A percentile compares a stretch with the other conserved stretches of the same genome.
Evolutionary conservation across 768 basidiomycete genomes (phyloP).

Genomic region (Collybia nuda): DNA sequence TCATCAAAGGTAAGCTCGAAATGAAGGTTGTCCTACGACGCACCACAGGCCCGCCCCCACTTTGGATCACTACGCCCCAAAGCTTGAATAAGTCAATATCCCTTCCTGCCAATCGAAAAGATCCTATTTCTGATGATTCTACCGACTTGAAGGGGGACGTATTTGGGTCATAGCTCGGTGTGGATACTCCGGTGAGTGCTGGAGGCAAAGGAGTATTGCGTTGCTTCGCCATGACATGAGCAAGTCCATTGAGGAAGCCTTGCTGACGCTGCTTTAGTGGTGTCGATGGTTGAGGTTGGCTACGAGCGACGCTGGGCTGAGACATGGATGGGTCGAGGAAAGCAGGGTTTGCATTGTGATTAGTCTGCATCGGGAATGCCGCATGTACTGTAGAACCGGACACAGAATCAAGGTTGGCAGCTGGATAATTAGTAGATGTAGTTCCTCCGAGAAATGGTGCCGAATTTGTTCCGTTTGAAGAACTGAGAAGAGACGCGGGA

Average conservation of each 20-base stretch:
- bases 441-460: slow-evolving; percentile 68
- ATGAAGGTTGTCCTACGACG: slow-evolving; percentile 19
- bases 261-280: slow-evolving; percentile 55
- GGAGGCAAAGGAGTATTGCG: slow-evolving; percentile 72
- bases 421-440: slow-evolving; percentile 40
- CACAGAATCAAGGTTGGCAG: slow-evolving; percentile 44
- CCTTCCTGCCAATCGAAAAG: slow-evolving; percentile 67
- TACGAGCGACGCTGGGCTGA: slow-evolving; percentile 36
- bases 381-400: slow-evolving; percentile 34
- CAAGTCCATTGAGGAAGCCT: slow-evolving; percentile 60
- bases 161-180: slow-evolving; percentile 59
- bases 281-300: slow-evolving; percentile 29
- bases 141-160: slow-evolving; percentile 66
- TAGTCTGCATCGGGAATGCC: slow-evolving; percentile 45
- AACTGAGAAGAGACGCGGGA: slow-evolving; percentile 27
- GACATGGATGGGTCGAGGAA: slow-evolving; percentile 47
- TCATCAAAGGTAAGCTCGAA: slow-evolving; percentile 13
- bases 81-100: slow-evolving; percentile 78
- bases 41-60: slow-evolving; percentile 66
- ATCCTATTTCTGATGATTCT: slow-evolving; percentile 63
- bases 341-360: slow-evolving; percentile 35
- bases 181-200: slow-evolving; percentile 61
- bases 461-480: slow-evolving; percentile 61
- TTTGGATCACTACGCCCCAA: slow-evolving; percentile 59
- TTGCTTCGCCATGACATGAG: slow-evolving; percentile 50